These are phyloP conservation scores for Hericium erinaceus DNA, from an alignment of 768 basidiomycete species.

Conservation along the genomic window DNA sequence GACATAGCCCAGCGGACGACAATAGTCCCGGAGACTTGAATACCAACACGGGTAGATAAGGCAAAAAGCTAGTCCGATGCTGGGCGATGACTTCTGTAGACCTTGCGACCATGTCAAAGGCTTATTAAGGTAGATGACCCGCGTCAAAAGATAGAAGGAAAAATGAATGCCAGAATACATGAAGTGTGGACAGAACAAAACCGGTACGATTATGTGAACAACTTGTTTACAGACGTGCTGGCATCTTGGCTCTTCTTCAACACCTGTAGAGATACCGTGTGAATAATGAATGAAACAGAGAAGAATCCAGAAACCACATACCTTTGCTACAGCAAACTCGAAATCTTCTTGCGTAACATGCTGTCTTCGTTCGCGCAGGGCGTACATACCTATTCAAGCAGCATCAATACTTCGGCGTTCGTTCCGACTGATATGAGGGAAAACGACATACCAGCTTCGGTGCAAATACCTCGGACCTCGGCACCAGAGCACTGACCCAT, in stretches of 20 bases:
- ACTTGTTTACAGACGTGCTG: constrained; percentile 89
- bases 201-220: constrained; percentile 57
- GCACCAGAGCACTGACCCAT: constrained; percentile 99
- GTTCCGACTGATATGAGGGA: neutral
- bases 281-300: neutral
- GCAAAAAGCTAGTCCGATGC: too few relatives aligned
- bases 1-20: too few relatives aligned
- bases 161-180: neutral
- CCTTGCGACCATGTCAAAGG: too few relatives aligned
- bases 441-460: constrained; percentile 69
- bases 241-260: constrained; percentile 96
- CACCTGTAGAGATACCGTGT: constrained; percentile 32
- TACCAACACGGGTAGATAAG: too few relatives aligned
- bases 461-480: constrained; percentile 94
- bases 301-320: constrained; percentile 19
- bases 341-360: constrained; percentile 99
- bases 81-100: too few relatives aligned
- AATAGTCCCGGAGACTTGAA: too few relatives aligned
- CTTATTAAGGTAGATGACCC: too few relatives aligned
- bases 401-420: neutral
- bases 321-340: constrained; percentile 97
- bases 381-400: constrained; percentile 74
- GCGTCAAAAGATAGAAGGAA: neutral
- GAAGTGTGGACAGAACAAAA: neutral
- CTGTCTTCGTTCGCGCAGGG: constrained; percentile 86